Base-by-base conservation (phyloP, 2,329 filamentous ascomycete genomes). In the Trichoderma atrobrunneum region DNA sequence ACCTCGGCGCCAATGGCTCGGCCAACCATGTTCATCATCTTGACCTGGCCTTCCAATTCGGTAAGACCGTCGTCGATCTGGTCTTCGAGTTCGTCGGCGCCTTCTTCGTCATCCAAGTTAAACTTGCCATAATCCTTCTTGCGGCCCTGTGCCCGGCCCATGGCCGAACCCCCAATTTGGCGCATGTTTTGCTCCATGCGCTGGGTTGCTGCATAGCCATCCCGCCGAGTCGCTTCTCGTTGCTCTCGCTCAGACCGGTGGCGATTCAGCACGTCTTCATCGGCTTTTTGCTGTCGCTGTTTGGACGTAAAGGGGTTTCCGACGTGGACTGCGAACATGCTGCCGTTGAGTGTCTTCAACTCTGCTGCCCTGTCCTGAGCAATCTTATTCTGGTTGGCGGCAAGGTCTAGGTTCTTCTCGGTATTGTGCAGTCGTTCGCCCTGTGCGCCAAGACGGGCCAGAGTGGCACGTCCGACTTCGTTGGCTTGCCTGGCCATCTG, bases 251-350 rank as follows among this genome's bases (percentile, higher is more conserved):
- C 91, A 72, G 85, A 79, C 39, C 90, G 87, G 77, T 93, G 89
- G 72, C 91, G 91, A 60, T 91, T 89, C 78, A 97, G 84, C 59
- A 93, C 87, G 70, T 89, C 86, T 65, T 91, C 85, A 75, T 96
- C 93, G 54, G 89, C 87, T 72, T 88, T 89, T 70, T 86, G 85
- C 32, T 87, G 87, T 59, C 91, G 88, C 75, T 87, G 88, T 74
- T 88, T 89, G 16, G 89, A 89, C 0, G 93, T 96, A 79, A 97
- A 93, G 0, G 92, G 92, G 77, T 94, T 94, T 68, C 86, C 85
- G 30, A 95, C 91, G 78, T 94, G 92, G 26, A 95, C 88, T 6
- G 93, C 92, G 78, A 97, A 97, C 94, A 98, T 97, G 84, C 91
- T 94, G 74, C 92, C 87, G 82, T 98, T 97, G 64, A 97, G 85